Evolutionary conservation across 208 protist genomes (phyloP), one percentile per base, ranked within the genome.

Genomic region (Trypanosoma brucei): DNA sequence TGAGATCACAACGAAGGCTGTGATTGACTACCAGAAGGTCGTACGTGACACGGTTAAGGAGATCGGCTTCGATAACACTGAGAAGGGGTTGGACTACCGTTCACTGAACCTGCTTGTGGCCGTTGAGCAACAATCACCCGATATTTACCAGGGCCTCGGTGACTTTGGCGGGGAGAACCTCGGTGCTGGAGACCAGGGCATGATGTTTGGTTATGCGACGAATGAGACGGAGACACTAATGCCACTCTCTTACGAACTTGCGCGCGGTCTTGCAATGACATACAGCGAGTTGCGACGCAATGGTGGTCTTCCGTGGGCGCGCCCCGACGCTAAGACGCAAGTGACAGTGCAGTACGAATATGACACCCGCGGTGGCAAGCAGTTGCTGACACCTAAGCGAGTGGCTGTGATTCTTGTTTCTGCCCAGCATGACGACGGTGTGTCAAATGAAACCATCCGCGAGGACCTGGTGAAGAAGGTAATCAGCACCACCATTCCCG

Each of bases 341-440:
- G 98, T 99, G 53, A 99, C 98, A 48, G 88, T 99, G 45, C 97
- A 98, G 53, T 98, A 96, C 79, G 96, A 98, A 82, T 75, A 99
- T 45, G 99, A 99, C 82, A 98, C 98, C 30, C 98, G 95, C 60
- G 98, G 98, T 65, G 63, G 94, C 39, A 99, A 99, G 50, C 50
- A 54, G 31, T n/a, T 54, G 6, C 50, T 54, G 50, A 54, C 50
- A n/a, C 9, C 50, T 6, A 54, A 54, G 50, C 50, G 50, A 6
- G 50, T 54, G 9, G 50, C 50, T 5, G 50, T 54, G 6, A 31
- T 54, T n/a, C 50, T 54, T n/a, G 30, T 54, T n/a, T 54, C 50
- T 54, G 50, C 50, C 8, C 50, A 54, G 50, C 50, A 54, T 0
- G 50, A 54, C 0, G 50, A 54, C 9, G 50, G n/a, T n/a, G 50